A percentile compares a stretch with the other conserved stretches of the same genome.
Evolutionary conservation across 352 stramenopile genomes (phyloP).

Genomic region (Aphanomyces astaci): DNA sequence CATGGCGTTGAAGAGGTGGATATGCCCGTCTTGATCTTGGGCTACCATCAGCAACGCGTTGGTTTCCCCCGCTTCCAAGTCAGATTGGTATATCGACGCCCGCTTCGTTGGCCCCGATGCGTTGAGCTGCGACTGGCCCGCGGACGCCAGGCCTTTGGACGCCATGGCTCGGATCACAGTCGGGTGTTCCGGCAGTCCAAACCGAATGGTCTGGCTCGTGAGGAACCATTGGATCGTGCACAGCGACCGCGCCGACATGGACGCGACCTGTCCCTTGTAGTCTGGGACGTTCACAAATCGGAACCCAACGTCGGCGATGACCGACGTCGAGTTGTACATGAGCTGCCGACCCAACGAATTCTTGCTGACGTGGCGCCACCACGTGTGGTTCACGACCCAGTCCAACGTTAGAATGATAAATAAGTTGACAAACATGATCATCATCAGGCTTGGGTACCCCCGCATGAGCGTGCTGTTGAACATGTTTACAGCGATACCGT

Average conservation of each 20-base stretch:
- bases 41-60: too few relatives aligned
- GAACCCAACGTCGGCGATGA: background rate
- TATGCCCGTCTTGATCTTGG: too few relatives aligned
- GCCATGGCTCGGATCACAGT: too few relatives aligned
- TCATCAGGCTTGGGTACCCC: background rate
- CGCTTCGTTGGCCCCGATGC: too few relatives aligned
- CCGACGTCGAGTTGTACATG: conserved; percentile 15
- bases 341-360: background rate
- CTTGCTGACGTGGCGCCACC: background rate
- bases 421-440: conserved; percentile 3
- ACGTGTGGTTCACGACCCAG: background rate
- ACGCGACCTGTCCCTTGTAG: background rate
- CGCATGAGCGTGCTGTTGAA: conserved; percentile 7
- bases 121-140: too few relatives aligned
- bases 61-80: too few relatives aligned
- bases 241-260: background rate
- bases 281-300: background rate
- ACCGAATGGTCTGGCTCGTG: background rate
- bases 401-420: background rate
- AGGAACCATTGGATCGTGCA: conserved; percentile 19
- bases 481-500: background rate
- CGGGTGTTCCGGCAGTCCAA: conserved; percentile 6
- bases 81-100: too few relatives aligned
- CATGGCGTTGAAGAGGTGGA: too few relatives aligned
- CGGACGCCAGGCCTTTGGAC: too few relatives aligned